Evolutionary conservation across 2,329 filamentous ascomycete genomes (phyloP).

Genomic region (Alternaria ethzedia): DNA sequence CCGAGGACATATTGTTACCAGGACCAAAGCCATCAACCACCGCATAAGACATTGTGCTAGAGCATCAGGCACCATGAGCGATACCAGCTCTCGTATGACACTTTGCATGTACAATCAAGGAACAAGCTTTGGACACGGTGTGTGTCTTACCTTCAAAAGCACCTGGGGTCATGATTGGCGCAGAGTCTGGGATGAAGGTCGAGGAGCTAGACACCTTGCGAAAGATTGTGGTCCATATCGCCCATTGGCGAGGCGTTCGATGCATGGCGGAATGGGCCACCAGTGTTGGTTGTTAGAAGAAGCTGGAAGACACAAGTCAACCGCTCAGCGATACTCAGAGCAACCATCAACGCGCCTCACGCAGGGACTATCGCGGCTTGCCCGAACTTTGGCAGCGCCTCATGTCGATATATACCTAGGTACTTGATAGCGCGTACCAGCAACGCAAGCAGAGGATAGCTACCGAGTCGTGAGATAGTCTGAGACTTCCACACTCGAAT

Average conservation of each 20-base stretch:
- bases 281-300: constrained; percentile 32
- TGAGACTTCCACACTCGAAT: constrained; percentile 71
- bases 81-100: constrained; percentile 1
- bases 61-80: constrained; percentile 3
- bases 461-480: constrained; percentile 45
- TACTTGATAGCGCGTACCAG: constrained; percentile 69
- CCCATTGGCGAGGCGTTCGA: constrained; percentile 26
- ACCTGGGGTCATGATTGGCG: constrained; percentile 7
- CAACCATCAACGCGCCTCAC: constrained; percentile 42
- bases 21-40: not conserved
- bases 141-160: constrained; percentile 8
- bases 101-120: constrained; percentile 1
- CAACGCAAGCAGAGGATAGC: constrained; percentile 57
- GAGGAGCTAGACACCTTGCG: constrained; percentile 17
- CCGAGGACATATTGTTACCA: constrained; percentile 1
- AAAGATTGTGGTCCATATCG: constrained; percentile 22
- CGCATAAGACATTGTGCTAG: constrained; percentile 1
- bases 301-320: constrained; percentile 39
- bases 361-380: constrained; percentile 44
- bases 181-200: constrained; percentile 16
- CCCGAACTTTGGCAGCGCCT: constrained; percentile 63
- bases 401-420: constrained; percentile 67
- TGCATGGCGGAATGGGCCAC: constrained; percentile 32
- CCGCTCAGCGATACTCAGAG: constrained; percentile 41
- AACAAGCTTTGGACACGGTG: not conserved